Percentiles rank a stretch among this genome's conserved stretches.
Conservation (phyloP, 1,284 basidiomycete genomes). For the Porodaedalea pini region DNA sequence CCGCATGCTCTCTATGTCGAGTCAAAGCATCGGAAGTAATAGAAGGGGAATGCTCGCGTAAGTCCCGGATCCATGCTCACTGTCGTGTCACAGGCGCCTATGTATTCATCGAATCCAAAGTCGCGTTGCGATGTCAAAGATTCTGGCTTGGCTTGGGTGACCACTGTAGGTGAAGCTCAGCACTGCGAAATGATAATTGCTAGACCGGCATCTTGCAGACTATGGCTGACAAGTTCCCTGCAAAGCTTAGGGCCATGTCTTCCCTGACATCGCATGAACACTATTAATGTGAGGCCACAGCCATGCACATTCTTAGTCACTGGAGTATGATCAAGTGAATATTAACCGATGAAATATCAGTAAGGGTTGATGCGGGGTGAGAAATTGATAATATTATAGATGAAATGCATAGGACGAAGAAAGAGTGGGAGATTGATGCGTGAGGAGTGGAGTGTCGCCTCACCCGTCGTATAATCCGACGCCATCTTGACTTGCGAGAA, state of each 20-base stretch:
- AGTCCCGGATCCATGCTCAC: slow-evolving; percentile 9
- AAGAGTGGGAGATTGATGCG: neutral
- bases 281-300: neutral
- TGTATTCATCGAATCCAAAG: neutral
- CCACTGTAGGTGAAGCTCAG: too few relatives aligned
- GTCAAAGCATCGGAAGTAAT: neutral
- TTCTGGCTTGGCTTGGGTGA: too few relatives aligned
- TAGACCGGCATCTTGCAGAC: too few relatives aligned
- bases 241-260: too few relatives aligned
- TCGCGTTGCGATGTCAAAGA: too few relatives aligned
- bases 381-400: neutral
- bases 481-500: slow-evolving; percentile 67
- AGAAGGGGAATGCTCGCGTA: slow-evolving; percentile 8
- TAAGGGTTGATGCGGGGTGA: neutral
- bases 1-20: neutral
- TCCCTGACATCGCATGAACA: too few relatives aligned
- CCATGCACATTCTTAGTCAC: neutral
- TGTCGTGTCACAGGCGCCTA: neutral
- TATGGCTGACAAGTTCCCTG: too few relatives aligned
- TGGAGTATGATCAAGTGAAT: neutral
- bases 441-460: slow-evolving; percentile 29
- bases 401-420: neutral
- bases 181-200: too few relatives aligned
- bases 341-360: neutral
- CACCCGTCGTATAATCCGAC: slow-evolving; percentile 92